Evolutionary conservation across 768 basidiomycete genomes (phyloP).

Genomic region (Leccinellum luteum): DNA sequence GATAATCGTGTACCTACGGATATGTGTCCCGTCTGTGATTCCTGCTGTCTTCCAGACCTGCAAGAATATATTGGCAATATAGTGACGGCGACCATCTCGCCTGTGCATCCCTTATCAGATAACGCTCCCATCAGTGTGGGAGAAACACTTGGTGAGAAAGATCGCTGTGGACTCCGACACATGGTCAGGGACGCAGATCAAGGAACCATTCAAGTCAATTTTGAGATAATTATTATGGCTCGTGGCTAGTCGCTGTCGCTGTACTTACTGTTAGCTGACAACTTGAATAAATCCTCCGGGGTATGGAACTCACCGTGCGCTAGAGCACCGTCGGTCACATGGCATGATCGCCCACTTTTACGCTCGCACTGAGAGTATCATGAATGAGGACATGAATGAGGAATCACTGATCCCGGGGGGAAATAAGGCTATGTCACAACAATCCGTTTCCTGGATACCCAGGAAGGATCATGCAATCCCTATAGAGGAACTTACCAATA

Average conservation of each 20-base stretch:
- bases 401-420: not conserved
- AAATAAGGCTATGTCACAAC: not conserved
- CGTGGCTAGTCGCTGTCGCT: not conserved
- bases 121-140: not conserved
- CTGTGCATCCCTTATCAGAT: not conserved
- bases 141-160: not conserved
- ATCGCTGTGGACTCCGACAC: not conserved
- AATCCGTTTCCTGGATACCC: not conserved
- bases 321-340: too few species aligned
- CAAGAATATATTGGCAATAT: not conserved
- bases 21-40: too few species aligned
- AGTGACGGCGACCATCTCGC: not conserved
- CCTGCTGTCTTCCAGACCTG: not conserved
- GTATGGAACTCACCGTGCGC: not conserved
- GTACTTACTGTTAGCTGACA: too few species aligned
- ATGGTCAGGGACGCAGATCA: not conserved
- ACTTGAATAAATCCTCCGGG: too few species aligned
- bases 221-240: not conserved
- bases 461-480: not conserved
- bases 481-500: not conserved
- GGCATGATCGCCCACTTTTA: too few species aligned
- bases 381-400: not conserved
- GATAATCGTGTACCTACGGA: too few species aligned
- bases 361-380: too few species aligned
- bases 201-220: not conserved